A percentile compares a stretch with the other conserved stretches of the same genome.
phyloP scores from a whole-genome alignment of 148 eudicot species.

The Rhododendron griersonianum region DNA sequence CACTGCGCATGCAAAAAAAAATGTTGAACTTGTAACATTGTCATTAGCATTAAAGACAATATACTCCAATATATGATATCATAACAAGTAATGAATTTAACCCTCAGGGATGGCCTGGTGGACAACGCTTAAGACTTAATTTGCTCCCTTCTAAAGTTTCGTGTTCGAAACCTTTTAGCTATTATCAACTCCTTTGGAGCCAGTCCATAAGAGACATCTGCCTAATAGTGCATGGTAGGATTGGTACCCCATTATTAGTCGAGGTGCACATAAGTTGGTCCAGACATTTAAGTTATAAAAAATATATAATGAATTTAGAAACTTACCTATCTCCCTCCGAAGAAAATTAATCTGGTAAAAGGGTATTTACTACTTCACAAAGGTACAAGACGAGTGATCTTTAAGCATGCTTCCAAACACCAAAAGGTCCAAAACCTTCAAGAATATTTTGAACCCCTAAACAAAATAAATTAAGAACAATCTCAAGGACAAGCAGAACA shows the following conservation, averaged over 20 bases:
- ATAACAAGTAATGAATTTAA: too few species aligned
- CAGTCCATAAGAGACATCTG: too few species aligned
- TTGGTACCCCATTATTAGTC: too few species aligned
- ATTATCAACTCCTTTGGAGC: background rate
- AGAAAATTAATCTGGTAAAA: background rate
- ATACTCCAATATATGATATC: background rate
- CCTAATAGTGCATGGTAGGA: too few species aligned
- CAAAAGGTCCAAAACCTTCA: background rate
- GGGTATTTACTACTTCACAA: background rate
- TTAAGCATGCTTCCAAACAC: conserved; percentile 3
- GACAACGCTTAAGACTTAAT: too few species aligned
- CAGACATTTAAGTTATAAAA: too few species aligned
- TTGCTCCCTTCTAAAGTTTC: too few species aligned
- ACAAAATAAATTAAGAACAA: background rate
- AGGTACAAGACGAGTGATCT: background rate
- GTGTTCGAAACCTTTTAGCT: background rate
- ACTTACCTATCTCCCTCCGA: background rate
- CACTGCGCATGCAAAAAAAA: too few species aligned
- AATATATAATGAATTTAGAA: background rate
- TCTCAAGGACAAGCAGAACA: background rate
- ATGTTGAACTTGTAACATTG: background rate
- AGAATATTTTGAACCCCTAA: background rate
- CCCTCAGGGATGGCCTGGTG: too few species aligned
- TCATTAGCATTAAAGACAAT: background rate
- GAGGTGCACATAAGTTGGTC: too few species aligned